phyloP scores from a whole-genome alignment of 2,329 filamentous ascomycete species.

The Scortechinia acanthostroma region DNA sequence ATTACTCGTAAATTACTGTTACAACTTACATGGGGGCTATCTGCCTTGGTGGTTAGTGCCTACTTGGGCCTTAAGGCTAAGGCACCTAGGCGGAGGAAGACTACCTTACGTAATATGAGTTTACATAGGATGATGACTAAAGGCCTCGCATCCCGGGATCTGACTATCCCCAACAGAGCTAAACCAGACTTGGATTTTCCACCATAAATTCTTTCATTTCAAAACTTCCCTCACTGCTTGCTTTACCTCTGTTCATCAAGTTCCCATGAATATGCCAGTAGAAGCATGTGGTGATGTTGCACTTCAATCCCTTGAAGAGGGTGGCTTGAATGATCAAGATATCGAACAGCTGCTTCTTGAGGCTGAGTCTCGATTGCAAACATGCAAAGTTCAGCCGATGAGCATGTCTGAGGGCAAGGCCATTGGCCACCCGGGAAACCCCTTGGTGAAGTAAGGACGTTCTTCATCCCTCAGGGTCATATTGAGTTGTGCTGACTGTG shows the following conservation, averaged over 20 bases:
- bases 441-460: not conserved
- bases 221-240: not conserved
- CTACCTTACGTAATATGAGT: no score
- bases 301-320: not conserved
- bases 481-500: not conserved
- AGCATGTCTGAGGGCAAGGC: not conserved
- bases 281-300: not conserved
- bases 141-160: no score
- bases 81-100: no score
- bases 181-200: no score
- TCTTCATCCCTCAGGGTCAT: not conserved
- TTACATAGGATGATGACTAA: no score
- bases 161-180: no score
- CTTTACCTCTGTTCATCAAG: no score
- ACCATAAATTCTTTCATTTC: not conserved
- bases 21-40: no score
- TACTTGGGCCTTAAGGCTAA: no score
- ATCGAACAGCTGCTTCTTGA: not conserved
- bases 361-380: not conserved
- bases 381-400: not conserved
- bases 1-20: no score
- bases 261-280: not conserved
- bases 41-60: no score
- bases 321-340: not conserved
- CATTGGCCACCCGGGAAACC: no score